Percentiles rank a stretch among this genome's conserved stretches.
phyloP scores from a whole-genome alignment of 2,329 filamentous ascomycete genomes.

The Xylariaceae sp. region DNA sequence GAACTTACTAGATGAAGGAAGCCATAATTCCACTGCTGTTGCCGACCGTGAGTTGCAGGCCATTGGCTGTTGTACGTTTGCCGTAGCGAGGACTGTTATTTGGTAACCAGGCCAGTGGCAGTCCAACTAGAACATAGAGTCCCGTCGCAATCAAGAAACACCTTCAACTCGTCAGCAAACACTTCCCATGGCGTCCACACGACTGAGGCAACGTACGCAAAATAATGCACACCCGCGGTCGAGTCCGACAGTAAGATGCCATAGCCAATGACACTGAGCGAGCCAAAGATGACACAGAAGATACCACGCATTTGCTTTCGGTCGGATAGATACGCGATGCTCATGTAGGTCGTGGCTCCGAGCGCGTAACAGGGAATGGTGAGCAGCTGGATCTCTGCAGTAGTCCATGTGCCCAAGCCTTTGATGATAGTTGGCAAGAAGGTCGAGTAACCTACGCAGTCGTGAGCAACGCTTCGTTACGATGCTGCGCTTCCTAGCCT shows the following conservation, averaged over 20 bases:
- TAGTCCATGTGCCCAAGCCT: constrained; percentile 61
- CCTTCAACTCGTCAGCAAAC: constrained; percentile 26
- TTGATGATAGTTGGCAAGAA: constrained; percentile 78
- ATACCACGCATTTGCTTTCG: constrained; percentile 62
- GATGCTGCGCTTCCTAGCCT: background rate
- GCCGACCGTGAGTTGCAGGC: constrained; percentile 67
- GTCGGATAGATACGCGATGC: constrained; percentile 65
- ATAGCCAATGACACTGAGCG: constrained; percentile 66
- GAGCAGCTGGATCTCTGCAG: constrained; percentile 67
- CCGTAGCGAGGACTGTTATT: constrained; percentile 72
- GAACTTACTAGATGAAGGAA: constrained; percentile 57
- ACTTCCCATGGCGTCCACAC: background rate
- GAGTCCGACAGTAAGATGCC: constrained; percentile 62
- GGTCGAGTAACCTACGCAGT: constrained; percentile 61
- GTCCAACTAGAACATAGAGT: constrained; percentile 59
- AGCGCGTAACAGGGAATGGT: constrained; percentile 77
- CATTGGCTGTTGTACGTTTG: constrained; percentile 70
- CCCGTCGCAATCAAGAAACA: constrained; percentile 75
- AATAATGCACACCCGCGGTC: constrained; percentile 65
- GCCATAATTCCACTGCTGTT: constrained; percentile 73
- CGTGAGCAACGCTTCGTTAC: constrained; percentile 1
- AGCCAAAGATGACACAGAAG: constrained; percentile 61
- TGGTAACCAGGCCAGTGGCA: constrained; percentile 59
- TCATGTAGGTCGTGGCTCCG: constrained; percentile 67
- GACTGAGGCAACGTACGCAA: constrained; percentile 40